These are phyloP conservation scores for Leptoxyphium fumago DNA, from an alignment of 2,329 filamentous ascomycete genomes.

Conservation along the genomic window DNA sequence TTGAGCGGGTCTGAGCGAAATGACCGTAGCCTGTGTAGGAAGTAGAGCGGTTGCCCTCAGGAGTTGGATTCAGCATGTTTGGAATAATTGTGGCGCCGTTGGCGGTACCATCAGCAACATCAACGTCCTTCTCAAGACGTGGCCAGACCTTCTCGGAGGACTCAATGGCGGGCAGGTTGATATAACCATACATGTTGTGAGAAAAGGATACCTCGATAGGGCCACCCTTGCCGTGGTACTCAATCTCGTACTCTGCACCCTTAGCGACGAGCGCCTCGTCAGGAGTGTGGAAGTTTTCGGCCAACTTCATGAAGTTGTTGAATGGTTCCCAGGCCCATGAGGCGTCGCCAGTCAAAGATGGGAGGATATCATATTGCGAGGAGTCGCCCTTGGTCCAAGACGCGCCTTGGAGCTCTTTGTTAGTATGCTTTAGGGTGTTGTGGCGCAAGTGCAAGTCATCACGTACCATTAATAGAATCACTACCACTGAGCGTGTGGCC, in stretches of 20 bases:
- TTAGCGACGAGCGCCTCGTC: conserved; percentile 4
- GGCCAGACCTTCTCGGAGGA: conserved; percentile 9
- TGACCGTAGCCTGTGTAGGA: conserved; percentile 13
- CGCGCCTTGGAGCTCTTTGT: conserved; percentile 4
- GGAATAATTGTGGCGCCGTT: conserved; percentile 14
- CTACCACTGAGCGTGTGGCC: conserved; percentile 14
- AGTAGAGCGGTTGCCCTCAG: conserved; percentile 13
- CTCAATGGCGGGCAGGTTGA: conserved; percentile 10
- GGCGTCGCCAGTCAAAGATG: conserved; percentile 12
- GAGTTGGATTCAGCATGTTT: conserved; percentile 11
- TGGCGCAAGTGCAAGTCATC: conserved; percentile 23
- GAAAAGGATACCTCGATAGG: conserved; percentile 12
- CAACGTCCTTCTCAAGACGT: conserved; percentile 6
- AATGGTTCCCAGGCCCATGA: conserved; percentile 11
- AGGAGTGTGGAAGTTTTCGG: conserved; percentile 12
- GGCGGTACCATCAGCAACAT: conserved; percentile 11
- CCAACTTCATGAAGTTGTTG: conserved; percentile 12
- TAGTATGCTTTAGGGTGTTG: no score
- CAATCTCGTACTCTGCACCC: conserved; percentile 8
- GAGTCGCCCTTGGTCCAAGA: conserved; percentile 15
- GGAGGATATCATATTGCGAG: conserved; percentile 14
- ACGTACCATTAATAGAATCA: conserved; percentile 15
- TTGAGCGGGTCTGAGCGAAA: conserved; percentile 8
- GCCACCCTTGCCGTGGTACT: conserved; percentile 8
- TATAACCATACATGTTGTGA: conserved; percentile 11